Base-by-base conservation (phyloP, 139 green algal genomes). In the Ettlia oleoabundans region DNA sequence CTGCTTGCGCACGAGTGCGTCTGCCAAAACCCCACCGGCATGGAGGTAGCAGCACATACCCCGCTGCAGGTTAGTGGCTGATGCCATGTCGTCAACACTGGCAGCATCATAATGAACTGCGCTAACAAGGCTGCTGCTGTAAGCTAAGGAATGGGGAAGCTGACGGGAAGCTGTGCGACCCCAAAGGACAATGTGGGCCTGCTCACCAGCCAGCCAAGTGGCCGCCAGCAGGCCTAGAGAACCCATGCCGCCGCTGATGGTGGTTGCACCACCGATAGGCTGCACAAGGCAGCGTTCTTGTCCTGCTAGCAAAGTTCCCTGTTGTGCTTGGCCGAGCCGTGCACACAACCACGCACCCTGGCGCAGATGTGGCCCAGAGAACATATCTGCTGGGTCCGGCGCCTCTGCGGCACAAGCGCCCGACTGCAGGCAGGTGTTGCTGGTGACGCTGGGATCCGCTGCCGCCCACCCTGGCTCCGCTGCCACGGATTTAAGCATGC, bases 1-100 rank as follows among this genome's bases (percentile, higher is more conserved):
- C 80, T 95, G 92, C 32, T 89, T 86, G 0, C 26, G 6, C 2
- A 98, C 65, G 2, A 88, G 89, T 22, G 86, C 92, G 80, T 97
- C 94, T 4, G 80, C 76, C 42, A 97, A 82, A 30, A 95, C 91
- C 18, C 94, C 94, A 24, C 91, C 91, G 10, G 92, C 92, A 83
- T 92, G 90, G 6, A 94, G 37, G 35, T 8, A 41, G 21, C 26
- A 53, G 19, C 6, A 5, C 19, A 32, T 19, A 35, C 8, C 10
- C 32, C 35, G 4, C 2, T 33, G 21, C 21, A 3, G 3, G 10
- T 69, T n/a, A 15, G 32, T 9, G 47, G 55, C 70, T 33, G 80
- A 68, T 28, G 70, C 71, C 32, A 68, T 28, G 15, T 87, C 86
- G 7, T 53, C 86, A 21, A 64, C 63, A 22, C 18, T 26, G 7